phyloP scores from a whole-genome alignment of 1,284 basidiomycete species.

The Pseudozyma pruni region DNA sequence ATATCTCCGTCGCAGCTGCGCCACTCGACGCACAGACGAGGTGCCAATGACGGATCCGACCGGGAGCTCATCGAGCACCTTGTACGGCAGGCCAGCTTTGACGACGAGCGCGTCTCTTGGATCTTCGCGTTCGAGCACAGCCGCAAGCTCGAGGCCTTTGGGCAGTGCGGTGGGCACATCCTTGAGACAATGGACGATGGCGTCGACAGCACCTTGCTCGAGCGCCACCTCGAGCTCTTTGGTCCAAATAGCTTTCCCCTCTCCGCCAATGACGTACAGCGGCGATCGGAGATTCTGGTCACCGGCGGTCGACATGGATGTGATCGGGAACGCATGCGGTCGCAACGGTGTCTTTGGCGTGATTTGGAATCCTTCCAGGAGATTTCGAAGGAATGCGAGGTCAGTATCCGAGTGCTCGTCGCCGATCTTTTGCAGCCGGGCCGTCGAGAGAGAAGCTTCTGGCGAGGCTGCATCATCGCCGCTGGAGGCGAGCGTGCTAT shows the following conservation, averaged over 20 bases:
- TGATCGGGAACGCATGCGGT: slow-evolving; percentile 70
- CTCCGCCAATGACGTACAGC: slow-evolving; percentile 71
- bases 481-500: background rate
- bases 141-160: slow-evolving; percentile 84
- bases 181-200: slow-evolving; percentile 93
- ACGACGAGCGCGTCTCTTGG: slow-evolving; percentile 90
- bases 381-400: slow-evolving; percentile 21
- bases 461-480: slow-evolving; percentile 1
- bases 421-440: slow-evolving; percentile 29
- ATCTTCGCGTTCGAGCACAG: slow-evolving; percentile 87
- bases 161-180: slow-evolving; percentile 91
- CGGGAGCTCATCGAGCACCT: slow-evolving; percentile 82
- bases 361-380: slow-evolving; percentile 25
- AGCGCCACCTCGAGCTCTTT: slow-evolving; percentile 91
- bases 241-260: slow-evolving; percentile 86
- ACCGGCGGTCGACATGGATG: slow-evolving; percentile 88
- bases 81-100: slow-evolving; percentile 78
- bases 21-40: slow-evolving; percentile 89
- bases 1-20: slow-evolving; percentile 84
- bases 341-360: slow-evolving; percentile 15
- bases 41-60: slow-evolving; percentile 91
- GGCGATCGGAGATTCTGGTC: slow-evolving; percentile 85
- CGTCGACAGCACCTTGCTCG: slow-evolving; percentile 79
- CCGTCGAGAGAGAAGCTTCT: slow-evolving; percentile 7
- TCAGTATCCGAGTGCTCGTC: slow-evolving; percentile 28